These are phyloP conservation scores for Tolypocladium inflatum DNA, from an alignment of 2,329 filamentous ascomycete species.

Conservation along the genomic window DNA sequence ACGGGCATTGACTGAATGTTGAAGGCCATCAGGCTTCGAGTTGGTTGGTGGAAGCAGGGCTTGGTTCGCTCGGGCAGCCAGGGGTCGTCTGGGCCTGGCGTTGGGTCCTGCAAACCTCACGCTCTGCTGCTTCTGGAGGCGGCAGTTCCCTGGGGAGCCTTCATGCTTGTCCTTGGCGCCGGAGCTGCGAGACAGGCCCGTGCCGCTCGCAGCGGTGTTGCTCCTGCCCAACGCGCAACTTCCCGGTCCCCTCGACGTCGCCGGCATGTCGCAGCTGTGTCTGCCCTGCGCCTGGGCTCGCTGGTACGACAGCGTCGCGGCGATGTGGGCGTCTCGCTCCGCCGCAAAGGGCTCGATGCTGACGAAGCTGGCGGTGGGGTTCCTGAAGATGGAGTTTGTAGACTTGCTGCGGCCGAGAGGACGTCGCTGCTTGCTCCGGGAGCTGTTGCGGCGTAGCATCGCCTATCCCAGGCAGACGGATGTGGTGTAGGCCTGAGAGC, in stretches of 20 bases:
- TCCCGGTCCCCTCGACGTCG: background rate
- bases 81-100: slow-evolving; percentile 15
- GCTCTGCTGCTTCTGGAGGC: slow-evolving; percentile 38
- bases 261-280: slow-evolving; percentile 9
- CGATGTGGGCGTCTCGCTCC: slow-evolving; percentile 51
- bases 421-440: slow-evolving; percentile 28
- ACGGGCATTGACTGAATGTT: background rate
- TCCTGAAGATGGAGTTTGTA: slow-evolving; percentile 30
- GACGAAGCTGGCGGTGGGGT: slow-evolving; percentile 32
- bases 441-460: slow-evolving; percentile 43
- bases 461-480: slow-evolving; percentile 1
- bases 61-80: slow-evolving; percentile 18
- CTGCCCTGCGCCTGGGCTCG: slow-evolving; percentile 39
- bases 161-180: slow-evolving; percentile 11
- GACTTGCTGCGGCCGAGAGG: slow-evolving; percentile 44
- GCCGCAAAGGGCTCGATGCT: slow-evolving; percentile 39
- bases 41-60: background rate
- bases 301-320: slow-evolving; percentile 51
- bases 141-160: slow-evolving; percentile 3
- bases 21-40: background rate
- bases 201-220: slow-evolving; percentile 10
- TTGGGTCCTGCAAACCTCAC: slow-evolving; percentile 40
- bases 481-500: background rate
- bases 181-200: slow-evolving; percentile 6
- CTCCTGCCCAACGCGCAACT: slow-evolving; percentile 8